Evolutionary conservation across 2,329 filamentous ascomycete genomes (phyloP).

Genomic region (Diaporthe sp.): DNA sequence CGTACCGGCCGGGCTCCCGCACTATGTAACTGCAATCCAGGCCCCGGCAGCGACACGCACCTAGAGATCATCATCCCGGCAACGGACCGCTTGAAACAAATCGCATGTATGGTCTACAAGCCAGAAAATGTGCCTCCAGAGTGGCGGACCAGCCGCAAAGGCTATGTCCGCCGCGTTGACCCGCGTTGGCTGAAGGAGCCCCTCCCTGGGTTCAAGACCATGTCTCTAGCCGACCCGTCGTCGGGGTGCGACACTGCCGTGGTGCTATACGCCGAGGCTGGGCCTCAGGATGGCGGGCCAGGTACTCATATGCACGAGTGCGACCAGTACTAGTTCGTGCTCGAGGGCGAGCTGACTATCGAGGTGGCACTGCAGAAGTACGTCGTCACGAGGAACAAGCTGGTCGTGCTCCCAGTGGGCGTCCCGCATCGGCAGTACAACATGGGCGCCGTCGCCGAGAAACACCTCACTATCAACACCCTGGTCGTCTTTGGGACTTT

Average conservation of each 20-base stretch:
- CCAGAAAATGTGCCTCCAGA: not conserved
- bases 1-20: not conserved
- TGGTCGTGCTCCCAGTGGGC: not conserved
- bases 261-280: not conserved
- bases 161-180: not conserved
- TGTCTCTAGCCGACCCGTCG: not conserved
- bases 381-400: not conserved
- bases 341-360: not conserved
- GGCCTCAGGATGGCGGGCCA: not conserved
- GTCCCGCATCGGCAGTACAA: not conserved
- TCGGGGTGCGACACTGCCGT: not conserved
- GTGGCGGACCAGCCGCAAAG: not conserved
- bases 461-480: slow-evolving; percentile 1
- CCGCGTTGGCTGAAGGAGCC: not conserved
- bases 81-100: not conserved
- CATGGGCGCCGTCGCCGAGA: not conserved
- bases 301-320: not conserved
- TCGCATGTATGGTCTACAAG: not conserved
- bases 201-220: not conserved
- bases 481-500: not conserved
- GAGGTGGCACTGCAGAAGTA: not conserved
- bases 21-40: not conserved
- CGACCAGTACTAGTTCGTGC: not conserved
- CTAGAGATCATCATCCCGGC: slow-evolving; percentile 1
- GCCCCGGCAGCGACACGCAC: not conserved